phyloP scores from a whole-genome alignment of 106 monocot species.

The Acanthochlamys bracteata region DNA sequence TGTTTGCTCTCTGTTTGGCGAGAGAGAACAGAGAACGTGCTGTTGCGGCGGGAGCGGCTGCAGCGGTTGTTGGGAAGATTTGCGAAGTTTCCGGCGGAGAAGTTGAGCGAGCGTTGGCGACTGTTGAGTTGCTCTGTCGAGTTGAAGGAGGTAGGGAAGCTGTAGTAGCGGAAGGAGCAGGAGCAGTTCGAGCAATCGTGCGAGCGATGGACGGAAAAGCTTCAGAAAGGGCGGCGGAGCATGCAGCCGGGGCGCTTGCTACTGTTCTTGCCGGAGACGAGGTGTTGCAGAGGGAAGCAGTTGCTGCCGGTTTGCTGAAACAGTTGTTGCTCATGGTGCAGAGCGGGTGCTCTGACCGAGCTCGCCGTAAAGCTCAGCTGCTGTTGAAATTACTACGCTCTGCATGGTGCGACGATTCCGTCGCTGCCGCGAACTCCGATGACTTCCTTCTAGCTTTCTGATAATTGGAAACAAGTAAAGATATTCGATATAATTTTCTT shows the following conservation, averaged over 20 bases:
- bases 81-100: conserved; percentile 32
- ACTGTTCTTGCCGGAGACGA: conserved; percentile 34
- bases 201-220: conserved; percentile 27
- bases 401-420: conserved; percentile 26
- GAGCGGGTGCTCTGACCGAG: conserved; percentile 82
- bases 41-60: conserved; percentile 44
- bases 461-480: not conserved
- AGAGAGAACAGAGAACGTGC: conserved; percentile 64
- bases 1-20: conserved; percentile 70
- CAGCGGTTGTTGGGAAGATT: conserved; percentile 38
- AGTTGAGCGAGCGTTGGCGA: conserved; percentile 57
- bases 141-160: conserved; percentile 50
- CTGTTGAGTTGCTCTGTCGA: conserved; percentile 76
- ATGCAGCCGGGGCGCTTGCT: conserved; percentile 47
- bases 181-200: conserved; percentile 27
- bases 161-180: conserved; percentile 24
- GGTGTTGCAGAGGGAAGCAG: conserved; percentile 55
- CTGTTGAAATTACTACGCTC: conserved; percentile 69
- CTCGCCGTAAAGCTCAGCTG: conserved; percentile 84
- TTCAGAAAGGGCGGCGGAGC: conserved; percentile 60
- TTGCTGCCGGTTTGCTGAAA: conserved; percentile 56
- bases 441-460: conserved; percentile 32
- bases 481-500: not conserved
- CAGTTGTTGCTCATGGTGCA: conserved; percentile 89
- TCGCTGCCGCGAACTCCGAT: conserved; percentile 34